phyloP scores from a whole-genome alignment of 2,329 filamentous ascomycete genomes.

The Colletotrichum tabaci region DNA sequence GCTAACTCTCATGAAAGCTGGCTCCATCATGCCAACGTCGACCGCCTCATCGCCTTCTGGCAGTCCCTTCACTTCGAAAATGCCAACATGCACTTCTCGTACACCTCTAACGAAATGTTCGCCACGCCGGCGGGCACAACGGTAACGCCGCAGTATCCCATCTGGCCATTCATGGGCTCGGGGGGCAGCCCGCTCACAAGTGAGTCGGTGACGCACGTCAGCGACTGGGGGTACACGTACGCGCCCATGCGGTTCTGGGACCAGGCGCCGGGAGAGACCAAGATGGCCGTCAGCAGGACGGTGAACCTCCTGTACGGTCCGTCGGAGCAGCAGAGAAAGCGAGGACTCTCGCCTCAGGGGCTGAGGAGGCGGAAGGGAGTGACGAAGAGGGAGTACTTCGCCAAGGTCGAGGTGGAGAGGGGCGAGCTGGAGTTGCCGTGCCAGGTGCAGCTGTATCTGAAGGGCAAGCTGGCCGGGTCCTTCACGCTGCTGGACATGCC shows the following conservation, averaged over 20 bases:
- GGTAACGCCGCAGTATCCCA: slow-evolving; percentile 60
- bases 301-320: slow-evolving; percentile 67
- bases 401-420: slow-evolving; percentile 55
- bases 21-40: slow-evolving; percentile 72
- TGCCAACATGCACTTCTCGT: slow-evolving; percentile 53
- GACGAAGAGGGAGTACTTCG: slow-evolving; percentile 51
- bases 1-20: slow-evolving; percentile 51
- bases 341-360: background rate
- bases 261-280: slow-evolving; percentile 71
- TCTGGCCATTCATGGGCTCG: slow-evolving; percentile 65
- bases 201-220: slow-evolving; percentile 50
- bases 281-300: slow-evolving; percentile 71
- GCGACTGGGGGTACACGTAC: slow-evolving; percentile 59
- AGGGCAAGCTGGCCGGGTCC: slow-evolving; percentile 49
- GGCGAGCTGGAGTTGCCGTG: slow-evolving; percentile 55
- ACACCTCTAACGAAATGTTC: slow-evolving; percentile 56
- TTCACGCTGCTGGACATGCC: slow-evolving; percentile 57
- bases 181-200: slow-evolving; percentile 60
- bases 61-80: slow-evolving; percentile 59
- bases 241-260: slow-evolving; percentile 61
- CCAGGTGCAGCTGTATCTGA: slow-evolving; percentile 53
- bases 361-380: slow-evolving; percentile 9
- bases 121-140: slow-evolving; percentile 56
- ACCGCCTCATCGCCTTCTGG: slow-evolving; percentile 74
- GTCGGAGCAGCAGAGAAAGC: background rate